Percentiles rank a stretch among this genome's conserved stretches.
phyloP scores from a whole-genome alignment of 225 moss, liverwort and hornwort species.

The Physcomitrium patens region DNA sequence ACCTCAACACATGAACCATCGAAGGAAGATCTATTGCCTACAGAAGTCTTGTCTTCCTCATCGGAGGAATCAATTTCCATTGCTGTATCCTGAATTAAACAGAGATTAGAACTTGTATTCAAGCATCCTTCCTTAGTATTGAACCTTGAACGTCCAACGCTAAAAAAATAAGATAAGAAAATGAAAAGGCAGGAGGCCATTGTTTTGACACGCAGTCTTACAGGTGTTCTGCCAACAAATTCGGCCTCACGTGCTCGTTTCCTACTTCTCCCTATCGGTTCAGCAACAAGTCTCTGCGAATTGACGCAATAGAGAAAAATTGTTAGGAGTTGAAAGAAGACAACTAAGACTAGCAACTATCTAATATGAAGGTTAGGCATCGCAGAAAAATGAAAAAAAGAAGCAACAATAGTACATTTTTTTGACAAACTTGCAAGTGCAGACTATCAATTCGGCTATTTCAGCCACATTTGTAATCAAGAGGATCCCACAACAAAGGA shows the following conservation, averaged over 20 bases:
- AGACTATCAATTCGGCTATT: not conserved
- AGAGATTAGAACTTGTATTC: slow-evolving; percentile 7
- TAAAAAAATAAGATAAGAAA: not conserved
- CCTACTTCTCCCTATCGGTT: slow-evolving; percentile 26
- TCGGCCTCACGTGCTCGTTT: slow-evolving; percentile 41
- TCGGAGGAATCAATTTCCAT: slow-evolving; percentile 85
- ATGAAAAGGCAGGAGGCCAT: slow-evolving; percentile 41
- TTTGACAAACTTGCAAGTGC: not conserved
- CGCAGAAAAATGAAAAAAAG: not conserved
- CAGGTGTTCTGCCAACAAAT: slow-evolving; percentile 43
- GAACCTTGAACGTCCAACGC: not conserved
- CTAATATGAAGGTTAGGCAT: not conserved
- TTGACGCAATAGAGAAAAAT: not conserved
- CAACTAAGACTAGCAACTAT: not conserved
- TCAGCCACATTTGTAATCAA: not conserved
- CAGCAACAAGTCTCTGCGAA: slow-evolving; percentile 35
- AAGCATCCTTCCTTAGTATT: not conserved
- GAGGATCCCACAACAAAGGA: not conserved
- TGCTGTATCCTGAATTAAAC: slow-evolving; percentile 61
- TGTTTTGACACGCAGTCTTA: slow-evolving; percentile 25
- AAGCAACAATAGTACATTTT: not conserved
- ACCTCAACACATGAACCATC: slow-evolving; percentile 29
- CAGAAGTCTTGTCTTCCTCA: slow-evolving; percentile 51
- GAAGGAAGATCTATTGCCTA: slow-evolving; percentile 13
- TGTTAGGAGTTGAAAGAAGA: slow-evolving; percentile 1